Conservation (phyloP, 1,284 basidiomycete genomes). For the Ceratobasidium sp. region DNA sequence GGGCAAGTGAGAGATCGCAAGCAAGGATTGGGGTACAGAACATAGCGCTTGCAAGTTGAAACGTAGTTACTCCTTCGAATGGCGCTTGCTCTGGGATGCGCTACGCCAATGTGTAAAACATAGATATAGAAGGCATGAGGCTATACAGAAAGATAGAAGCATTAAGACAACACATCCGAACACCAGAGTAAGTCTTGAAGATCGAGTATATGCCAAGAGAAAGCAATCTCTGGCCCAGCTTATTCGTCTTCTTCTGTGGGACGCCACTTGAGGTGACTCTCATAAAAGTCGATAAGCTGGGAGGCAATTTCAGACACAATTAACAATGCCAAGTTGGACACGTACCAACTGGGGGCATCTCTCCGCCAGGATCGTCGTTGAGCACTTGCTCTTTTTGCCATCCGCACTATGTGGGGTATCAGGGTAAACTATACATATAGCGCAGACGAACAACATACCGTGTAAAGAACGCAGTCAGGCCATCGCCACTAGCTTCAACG, state of each 20-base stretch:
- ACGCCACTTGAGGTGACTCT: conserved; percentile 40
- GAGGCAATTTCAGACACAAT: not conserved
- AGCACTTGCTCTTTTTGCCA: conserved; percentile 12
- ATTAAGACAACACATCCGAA: conserved; percentile 10
- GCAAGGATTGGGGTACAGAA: too few relatives aligned
- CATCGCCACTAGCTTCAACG: not conserved
- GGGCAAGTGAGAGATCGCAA: too few relatives aligned
- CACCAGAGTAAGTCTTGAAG: not conserved
- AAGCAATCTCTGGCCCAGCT: not conserved
- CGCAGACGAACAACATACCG: not conserved
- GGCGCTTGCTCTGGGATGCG: too few relatives aligned
- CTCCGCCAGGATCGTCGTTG: conserved; percentile 15
- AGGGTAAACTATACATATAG: not conserved
- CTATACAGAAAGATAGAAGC: not conserved
- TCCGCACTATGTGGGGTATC: not conserved
- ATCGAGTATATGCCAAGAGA: not conserved
- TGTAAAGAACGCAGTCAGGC: conserved; percentile 9
- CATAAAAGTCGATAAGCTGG: conserved; percentile 40
- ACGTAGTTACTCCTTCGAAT: too few relatives aligned
- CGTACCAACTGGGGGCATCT: conserved; percentile 22
- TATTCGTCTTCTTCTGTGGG: conserved; percentile 7
- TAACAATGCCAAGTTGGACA: not conserved
- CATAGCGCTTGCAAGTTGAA: too few relatives aligned
- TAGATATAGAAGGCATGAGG: not conserved
- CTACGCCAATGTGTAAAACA: too few relatives aligned